phyloP scores from a whole-genome alignment of 305 asterid genomes.

The Fraxinus velutina region DNA sequence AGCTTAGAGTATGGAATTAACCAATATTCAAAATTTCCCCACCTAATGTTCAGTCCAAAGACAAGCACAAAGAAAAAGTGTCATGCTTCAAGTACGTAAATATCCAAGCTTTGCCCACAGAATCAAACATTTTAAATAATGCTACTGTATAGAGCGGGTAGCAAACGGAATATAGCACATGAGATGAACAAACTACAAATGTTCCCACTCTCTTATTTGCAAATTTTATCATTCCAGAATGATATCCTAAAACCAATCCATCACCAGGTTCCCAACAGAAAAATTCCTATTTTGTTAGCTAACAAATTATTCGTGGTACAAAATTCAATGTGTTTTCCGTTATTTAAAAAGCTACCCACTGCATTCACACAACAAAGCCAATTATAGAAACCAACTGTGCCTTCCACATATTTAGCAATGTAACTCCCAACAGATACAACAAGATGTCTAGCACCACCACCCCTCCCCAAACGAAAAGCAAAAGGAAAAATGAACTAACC shows the following conservation, averaged over 20 bases:
- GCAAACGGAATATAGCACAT: background rate
- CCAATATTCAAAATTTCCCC: constrained; percentile 15
- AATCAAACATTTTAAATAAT: background rate
- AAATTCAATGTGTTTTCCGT: background rate
- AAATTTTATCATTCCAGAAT: constrained; percentile 5
- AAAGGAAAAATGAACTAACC: background rate
- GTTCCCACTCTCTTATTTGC: background rate
- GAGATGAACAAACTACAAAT: constrained; percentile 11
- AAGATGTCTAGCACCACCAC: background rate
- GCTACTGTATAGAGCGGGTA: background rate
- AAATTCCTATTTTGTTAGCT: background rate
- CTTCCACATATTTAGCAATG: background rate
- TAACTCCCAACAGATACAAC: background rate
- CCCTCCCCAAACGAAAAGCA: background rate
- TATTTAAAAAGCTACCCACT: background rate
- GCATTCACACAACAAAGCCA: background rate
- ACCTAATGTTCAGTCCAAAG: constrained; percentile 19
- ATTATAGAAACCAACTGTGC: background rate
- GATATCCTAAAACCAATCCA: background rate
- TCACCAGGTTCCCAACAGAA: background rate
- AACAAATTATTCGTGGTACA: background rate
- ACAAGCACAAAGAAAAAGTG: background rate
- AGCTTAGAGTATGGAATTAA: constrained; percentile 1
- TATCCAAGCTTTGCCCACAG: background rate
- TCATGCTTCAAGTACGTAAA: constrained; percentile 2